phyloP scores from a whole-genome alignment of 208 protist species.

The Wallacemonas collosoma region DNA sequence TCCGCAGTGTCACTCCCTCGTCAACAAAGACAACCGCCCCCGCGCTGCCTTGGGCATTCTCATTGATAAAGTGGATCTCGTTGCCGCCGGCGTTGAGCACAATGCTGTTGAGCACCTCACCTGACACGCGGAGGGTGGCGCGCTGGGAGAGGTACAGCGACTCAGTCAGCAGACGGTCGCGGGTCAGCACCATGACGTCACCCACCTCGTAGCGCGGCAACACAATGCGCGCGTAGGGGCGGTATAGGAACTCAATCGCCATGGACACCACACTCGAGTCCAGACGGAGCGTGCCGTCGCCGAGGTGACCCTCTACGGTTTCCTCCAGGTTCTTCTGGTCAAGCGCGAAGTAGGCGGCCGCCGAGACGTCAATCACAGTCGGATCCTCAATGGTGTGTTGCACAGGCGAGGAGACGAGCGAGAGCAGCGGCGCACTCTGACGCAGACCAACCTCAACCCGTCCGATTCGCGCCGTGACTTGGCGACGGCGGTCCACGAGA shows the following conservation, averaged over 20 bases:
- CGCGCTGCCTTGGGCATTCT: conserved; percentile 20
- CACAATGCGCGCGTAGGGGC: conserved; percentile 62
- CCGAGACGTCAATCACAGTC: neutral
- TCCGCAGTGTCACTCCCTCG: conserved; percentile 66
- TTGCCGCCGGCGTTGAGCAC: conserved; percentile 59
- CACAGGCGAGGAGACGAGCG: conserved; percentile 12
- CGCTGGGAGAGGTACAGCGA: conserved; percentile 52
- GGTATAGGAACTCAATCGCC: conserved; percentile 56
- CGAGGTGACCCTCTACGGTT: conserved; percentile 37
- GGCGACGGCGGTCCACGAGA: conserved; percentile 12
- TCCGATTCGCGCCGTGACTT: conserved; percentile 1
- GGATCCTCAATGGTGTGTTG: conserved; percentile 17
- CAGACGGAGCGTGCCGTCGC: conserved; percentile 35
- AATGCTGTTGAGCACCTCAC: conserved; percentile 49
- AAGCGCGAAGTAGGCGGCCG: conserved; percentile 18
- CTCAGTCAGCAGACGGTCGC: conserved; percentile 46
- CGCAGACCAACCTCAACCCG: conserved; percentile 11
- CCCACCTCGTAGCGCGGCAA: conserved; percentile 45
- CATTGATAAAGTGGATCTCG: conserved; percentile 58
- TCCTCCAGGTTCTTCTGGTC: conserved; percentile 27
- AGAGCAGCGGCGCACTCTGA: neutral
- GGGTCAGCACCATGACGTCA: conserved; percentile 45
- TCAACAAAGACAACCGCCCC: conserved; percentile 53
- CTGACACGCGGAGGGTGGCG: conserved; percentile 43
- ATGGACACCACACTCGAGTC: conserved; percentile 45